These are phyloP conservation scores for Pichia gijzeniarum DNA, from an alignment of 805 yeast genomes.

Conservation along the genomic window DNA sequence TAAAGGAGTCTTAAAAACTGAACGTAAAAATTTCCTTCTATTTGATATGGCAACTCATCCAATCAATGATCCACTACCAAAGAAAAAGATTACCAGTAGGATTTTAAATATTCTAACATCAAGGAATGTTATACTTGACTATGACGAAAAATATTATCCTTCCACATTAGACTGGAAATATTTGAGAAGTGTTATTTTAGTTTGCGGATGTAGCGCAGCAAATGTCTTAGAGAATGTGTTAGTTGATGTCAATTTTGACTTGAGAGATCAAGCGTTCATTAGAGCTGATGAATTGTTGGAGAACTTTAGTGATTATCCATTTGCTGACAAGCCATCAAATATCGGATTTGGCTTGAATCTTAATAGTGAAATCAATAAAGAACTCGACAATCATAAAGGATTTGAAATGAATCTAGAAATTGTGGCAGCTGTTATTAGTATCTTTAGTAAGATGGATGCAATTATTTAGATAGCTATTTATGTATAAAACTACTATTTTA, in stretches of 20 bases:
- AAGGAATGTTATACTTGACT: conserved; percentile 55
- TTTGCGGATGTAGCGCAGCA: conserved; percentile 90
- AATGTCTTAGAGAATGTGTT: conserved; percentile 91
- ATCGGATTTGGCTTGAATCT: conserved; percentile 70
- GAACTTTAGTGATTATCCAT: conserved; percentile 84
- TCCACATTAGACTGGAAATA: conserved; percentile 58
- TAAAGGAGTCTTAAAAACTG: conserved; percentile 93
- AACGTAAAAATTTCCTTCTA: conserved; percentile 85
- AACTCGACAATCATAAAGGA: conserved; percentile 43
- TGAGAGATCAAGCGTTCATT: conserved; percentile 84
- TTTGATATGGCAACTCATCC: conserved; percentile 99
- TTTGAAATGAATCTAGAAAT: conserved; percentile 74
- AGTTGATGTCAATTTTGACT: conserved; percentile 69
- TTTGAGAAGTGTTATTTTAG: conserved; percentile 74
- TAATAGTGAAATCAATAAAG: conserved; percentile 41
- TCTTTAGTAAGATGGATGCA: conserved; percentile 89
- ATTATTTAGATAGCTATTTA: conserved; percentile 44
- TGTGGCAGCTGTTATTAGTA: conserved; percentile 85
- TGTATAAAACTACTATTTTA: neutral
- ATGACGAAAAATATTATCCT: conserved; percentile 61
- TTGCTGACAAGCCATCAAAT: conserved; percentile 46
- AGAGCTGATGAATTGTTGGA: conserved; percentile 88
- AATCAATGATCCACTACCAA: conserved; percentile 76
- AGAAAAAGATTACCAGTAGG: conserved; percentile 72
- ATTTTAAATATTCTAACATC: conserved; percentile 63